phyloP scores from a whole-genome alignment of 2,329 filamentous ascomycete genomes.

The Graphiopsis chlorocephala region DNA sequence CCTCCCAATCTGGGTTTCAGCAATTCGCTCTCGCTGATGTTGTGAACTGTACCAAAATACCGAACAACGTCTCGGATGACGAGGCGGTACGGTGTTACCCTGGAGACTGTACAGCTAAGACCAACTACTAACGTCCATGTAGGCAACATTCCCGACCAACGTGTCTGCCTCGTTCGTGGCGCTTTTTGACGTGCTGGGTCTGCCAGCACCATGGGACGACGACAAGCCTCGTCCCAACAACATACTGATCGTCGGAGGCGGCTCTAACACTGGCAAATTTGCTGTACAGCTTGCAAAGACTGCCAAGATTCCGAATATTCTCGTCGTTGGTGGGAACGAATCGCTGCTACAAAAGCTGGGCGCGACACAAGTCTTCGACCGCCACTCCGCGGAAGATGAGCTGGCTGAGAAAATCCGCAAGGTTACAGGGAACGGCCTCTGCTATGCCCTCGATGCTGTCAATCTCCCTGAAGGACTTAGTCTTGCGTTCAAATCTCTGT shows the following conservation, averaged over 20 bases:
- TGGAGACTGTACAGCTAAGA: neutral
- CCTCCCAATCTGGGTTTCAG: slow-evolving; percentile 7
- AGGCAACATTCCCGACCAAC: neutral
- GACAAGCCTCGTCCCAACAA: neutral
- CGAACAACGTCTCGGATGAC: slow-evolving; percentile 2
- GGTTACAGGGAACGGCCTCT: neutral
- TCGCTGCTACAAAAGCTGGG: neutral
- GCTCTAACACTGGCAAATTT: slow-evolving; percentile 8
- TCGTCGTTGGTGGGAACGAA: slow-evolving; percentile 7
- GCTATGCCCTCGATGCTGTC: neutral
- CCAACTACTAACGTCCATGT: neutral
- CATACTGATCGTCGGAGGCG: slow-evolving; percentile 8
- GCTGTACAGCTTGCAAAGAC: slow-evolving; percentile 10
- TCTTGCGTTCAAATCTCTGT: slow-evolving; percentile 2
- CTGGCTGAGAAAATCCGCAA: neutral
- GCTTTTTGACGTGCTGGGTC: neutral
- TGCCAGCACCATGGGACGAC: neutral
- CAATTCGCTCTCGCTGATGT: slow-evolving; percentile 7
- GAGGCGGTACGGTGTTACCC: neutral
- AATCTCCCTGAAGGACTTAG: neutral
- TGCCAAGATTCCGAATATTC: neutral
- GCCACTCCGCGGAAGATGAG: neutral
- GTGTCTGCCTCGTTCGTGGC: neutral
- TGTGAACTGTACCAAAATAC: slow-evolving; percentile 1
- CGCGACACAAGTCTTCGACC: slow-evolving; percentile 7